These are phyloP conservation scores for Lasiosphaeriaceae sp. DNA, from an alignment of 495 filamentous ascomycete genomes.

Conservation along the genomic window DNA sequence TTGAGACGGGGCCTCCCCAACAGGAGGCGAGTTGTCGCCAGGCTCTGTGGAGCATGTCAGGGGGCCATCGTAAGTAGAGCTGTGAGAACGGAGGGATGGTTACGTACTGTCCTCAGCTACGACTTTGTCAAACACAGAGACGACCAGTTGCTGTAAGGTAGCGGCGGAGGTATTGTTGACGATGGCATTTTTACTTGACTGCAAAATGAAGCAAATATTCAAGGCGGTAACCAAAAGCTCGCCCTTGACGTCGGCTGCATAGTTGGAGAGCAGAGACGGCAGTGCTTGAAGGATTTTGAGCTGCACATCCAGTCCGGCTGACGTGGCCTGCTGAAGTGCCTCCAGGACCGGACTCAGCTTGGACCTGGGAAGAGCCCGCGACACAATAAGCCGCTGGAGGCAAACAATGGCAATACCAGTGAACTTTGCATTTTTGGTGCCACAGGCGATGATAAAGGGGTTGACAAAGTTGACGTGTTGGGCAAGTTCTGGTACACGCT, in stretches of 20 bases:
- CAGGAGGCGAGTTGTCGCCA: conserved; percentile 46
- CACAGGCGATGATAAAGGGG: conserved; percentile 89
- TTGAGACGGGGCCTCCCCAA: conserved; percentile 60
- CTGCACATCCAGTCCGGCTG: conserved; percentile 78
- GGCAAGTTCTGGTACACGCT: conserved; percentile 62
- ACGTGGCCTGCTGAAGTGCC: conserved; percentile 76
- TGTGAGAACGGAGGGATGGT: no score
- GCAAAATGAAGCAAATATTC: conserved; percentile 85
- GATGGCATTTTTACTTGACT: conserved; percentile 83
- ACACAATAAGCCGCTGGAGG: conserved; percentile 81
- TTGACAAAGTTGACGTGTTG: conserved; percentile 78
- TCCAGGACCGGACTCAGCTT: conserved; percentile 79
- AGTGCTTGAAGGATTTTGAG: conserved; percentile 93
- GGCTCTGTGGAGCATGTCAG: conserved; percentile 29
- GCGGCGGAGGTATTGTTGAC: conserved; percentile 94
- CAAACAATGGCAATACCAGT: conserved; percentile 82
- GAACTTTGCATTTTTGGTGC: conserved; percentile 82
- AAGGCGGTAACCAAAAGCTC: conserved; percentile 76
- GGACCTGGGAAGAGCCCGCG: conserved; percentile 66
- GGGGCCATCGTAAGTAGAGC: neutral
- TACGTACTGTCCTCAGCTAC: conserved; percentile 69
- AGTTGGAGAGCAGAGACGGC: conserved; percentile 88
- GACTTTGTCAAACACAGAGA: conserved; percentile 89
- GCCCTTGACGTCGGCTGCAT: conserved; percentile 73
- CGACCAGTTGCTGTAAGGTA: conserved; percentile 89